Percentiles rank a stretch among this genome's conserved stretches.
These are phyloP conservation scores for Pugionium dolabratum DNA, from an alignment of 345 rosid species.

Conservation along the genomic window DNA sequence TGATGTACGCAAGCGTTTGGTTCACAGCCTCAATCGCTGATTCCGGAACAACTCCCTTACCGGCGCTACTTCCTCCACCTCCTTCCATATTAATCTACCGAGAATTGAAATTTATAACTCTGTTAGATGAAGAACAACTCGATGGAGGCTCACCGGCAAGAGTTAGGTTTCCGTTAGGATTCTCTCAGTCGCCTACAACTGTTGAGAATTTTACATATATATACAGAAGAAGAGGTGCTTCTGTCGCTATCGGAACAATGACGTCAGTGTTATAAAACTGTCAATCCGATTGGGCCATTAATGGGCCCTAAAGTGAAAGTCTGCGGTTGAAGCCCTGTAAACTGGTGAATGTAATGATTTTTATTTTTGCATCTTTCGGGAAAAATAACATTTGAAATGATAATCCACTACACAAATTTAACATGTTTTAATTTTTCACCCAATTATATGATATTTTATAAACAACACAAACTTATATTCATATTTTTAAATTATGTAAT, in stretches of 20 bases:
- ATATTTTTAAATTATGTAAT: too few species aligned
- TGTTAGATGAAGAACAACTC: background rate
- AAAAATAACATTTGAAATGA: too few species aligned
- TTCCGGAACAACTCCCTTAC: conserved; percentile 50
- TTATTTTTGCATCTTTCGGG: too few species aligned
- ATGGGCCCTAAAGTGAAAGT: background rate
- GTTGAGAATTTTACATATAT: background rate
- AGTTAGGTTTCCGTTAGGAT: conserved; percentile 31
- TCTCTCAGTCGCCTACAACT: conserved; percentile 12
- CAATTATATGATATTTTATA: too few species aligned
- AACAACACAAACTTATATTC: too few species aligned
- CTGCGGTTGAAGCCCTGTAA: too few species aligned
- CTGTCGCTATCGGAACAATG: background rate
- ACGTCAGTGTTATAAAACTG: conserved; percentile 6
- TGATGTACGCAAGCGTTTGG: conserved; percentile 45
- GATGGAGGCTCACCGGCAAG: background rate
- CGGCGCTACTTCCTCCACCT: conserved; percentile 32
- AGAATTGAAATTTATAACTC: too few species aligned
- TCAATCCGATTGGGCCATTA: conserved; percentile 25
- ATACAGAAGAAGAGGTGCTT: conserved; percentile 10
- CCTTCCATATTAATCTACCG: conserved; percentile 42
- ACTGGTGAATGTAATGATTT: too few species aligned
- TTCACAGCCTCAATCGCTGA: conserved; percentile 68
- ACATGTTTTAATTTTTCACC: too few species aligned
- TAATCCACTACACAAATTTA: too few species aligned